phyloP scores from a whole-genome alignment of 148 eudicot species.

The Dianthus caryophyllus region DNA sequence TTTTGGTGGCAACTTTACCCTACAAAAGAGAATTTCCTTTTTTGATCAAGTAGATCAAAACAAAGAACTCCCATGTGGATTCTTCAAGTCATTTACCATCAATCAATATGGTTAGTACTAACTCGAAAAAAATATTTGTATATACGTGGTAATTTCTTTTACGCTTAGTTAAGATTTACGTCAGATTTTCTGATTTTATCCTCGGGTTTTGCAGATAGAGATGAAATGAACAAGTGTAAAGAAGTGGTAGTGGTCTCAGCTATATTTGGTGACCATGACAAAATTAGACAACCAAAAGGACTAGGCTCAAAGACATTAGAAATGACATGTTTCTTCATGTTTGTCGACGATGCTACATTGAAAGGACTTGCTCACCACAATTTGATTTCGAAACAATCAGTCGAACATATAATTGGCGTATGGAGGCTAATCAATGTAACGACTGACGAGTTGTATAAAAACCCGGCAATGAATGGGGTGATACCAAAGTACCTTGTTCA shows the following conservation, averaged over 20 bases:
- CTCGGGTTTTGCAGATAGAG: slow-evolving; percentile 61
- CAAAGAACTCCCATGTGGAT: slow-evolving; percentile 69
- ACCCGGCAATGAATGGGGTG: slow-evolving; percentile 87
- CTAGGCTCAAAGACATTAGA: slow-evolving; percentile 72
- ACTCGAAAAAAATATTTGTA: too few relatives aligned
- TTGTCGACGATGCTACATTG: slow-evolving; percentile 68
- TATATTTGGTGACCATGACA: slow-evolving; percentile 83
- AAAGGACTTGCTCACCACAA: slow-evolving; percentile 48
- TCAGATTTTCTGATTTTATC: too few relatives aligned
- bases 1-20: slow-evolving; percentile 70
- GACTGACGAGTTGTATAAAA: slow-evolving; percentile 38
- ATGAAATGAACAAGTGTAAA: slow-evolving; percentile 52
- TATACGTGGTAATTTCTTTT: too few relatives aligned
- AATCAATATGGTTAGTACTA: slow-evolving; percentile 48
- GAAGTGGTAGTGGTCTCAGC: slow-evolving; percentile 87
- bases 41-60: slow-evolving; percentile 44
- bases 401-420: slow-evolving; percentile 47
- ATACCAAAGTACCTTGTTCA: slow-evolving; percentile 84
- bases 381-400: slow-evolving; percentile 35
- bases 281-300: slow-evolving; percentile 83
- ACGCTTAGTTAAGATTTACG: too few relatives aligned
- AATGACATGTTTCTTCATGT: slow-evolving; percentile 79
- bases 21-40: slow-evolving; percentile 43
- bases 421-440: slow-evolving; percentile 73
- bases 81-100: slow-evolving; percentile 57